Percentiles rank a stretch among this genome's conserved stretches.
phyloP scores from a whole-genome alignment of 495 filamentous ascomycete species.

The Neurospora sp. region DNA sequence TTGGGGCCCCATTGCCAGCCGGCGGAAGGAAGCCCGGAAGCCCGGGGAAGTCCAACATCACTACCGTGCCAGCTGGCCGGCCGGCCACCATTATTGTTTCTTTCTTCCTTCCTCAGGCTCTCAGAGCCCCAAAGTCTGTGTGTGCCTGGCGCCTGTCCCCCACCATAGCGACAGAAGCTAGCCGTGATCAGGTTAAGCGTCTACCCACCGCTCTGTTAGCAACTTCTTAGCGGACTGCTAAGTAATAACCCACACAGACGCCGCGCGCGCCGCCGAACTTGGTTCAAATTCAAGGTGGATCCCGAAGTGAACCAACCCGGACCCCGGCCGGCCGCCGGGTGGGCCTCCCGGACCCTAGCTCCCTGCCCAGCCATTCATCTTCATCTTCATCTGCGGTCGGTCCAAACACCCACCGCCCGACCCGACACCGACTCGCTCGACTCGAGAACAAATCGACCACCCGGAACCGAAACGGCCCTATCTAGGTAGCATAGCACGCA shows the following conservation, averaged over 20 bases:
- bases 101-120: not conserved
- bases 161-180: not conserved
- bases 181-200: not conserved
- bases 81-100: not conserved
- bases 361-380: not conserved
- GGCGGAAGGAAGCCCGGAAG: not conserved
- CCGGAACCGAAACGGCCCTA: not conserved
- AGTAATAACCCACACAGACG: not conserved
- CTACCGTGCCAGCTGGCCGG: not conserved
- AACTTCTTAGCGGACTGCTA: not conserved
- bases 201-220: not conserved
- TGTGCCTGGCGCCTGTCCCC: not conserved
- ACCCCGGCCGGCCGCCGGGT: not conserved
- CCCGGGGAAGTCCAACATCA: not conserved
- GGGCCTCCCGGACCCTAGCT: not conserved
- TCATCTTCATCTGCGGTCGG: not conserved
- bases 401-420: not conserved
- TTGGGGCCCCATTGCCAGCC: not conserved
- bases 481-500: not conserved
- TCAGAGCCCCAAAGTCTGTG: not conserved
- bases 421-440: not conserved
- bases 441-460: not conserved
- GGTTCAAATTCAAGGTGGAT: not conserved
- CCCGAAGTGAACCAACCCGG: not conserved
- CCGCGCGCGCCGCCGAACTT: not conserved